Evolutionary conservation across 306 rosid genomes (phyloP).

Genomic region (Cucumis sativus): DNA sequence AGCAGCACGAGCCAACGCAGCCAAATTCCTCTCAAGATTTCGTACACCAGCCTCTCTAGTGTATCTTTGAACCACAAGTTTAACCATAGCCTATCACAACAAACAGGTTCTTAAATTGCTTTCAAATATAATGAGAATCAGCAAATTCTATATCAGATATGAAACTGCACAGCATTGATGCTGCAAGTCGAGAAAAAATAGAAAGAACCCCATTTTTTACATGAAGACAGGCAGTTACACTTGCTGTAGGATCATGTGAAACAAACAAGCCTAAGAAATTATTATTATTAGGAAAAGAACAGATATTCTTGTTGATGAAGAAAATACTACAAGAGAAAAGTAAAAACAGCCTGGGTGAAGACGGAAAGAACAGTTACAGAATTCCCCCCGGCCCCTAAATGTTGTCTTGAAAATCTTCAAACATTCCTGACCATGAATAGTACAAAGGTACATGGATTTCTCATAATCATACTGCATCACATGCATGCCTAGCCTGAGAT

Average conservation of each 20-base stretch:
- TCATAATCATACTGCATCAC: neutral
- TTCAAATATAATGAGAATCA: neutral
- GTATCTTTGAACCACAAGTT: slow-evolving; percentile 74
- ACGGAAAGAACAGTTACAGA: neutral
- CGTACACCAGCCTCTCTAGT: slow-evolving; percentile 99
- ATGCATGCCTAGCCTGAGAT: neutral
- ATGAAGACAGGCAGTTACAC: neutral
- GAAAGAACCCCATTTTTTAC: neutral
- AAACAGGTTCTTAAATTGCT: neutral
- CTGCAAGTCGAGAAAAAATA: neutral
- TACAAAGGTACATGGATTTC: neutral
- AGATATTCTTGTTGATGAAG: neutral
- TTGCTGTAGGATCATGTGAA: neutral
- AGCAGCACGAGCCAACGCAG: slow-evolving; percentile 95
- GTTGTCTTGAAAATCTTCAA: neutral
- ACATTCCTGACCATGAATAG: neutral
- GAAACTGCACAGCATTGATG: neutral
- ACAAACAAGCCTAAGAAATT: neutral
- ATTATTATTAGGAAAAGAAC: too few relatives aligned
- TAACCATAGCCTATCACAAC: slow-evolving; percentile 62
- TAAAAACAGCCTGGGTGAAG: neutral
- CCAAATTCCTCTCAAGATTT: slow-evolving; percentile 74
- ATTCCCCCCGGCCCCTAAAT: neutral
- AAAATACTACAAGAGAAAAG: neutral
- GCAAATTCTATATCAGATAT: neutral